Evolutionary conservation across 768 basidiomycete genomes (phyloP), one percentile per base, ranked within the genome.

Genomic region (Suillus bovinus): DNA sequence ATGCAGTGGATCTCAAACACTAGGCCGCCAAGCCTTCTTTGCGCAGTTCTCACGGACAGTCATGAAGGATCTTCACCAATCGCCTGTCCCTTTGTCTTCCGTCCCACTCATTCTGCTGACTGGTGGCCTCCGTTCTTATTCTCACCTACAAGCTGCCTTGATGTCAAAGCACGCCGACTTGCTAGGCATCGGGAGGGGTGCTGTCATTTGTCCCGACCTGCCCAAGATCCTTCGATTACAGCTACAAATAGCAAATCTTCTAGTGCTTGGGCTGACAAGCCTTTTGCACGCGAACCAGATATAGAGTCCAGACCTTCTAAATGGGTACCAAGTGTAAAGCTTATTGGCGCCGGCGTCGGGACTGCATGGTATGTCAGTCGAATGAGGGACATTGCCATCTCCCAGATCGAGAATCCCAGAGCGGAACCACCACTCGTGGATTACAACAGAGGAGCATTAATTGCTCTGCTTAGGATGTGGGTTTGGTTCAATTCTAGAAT

Each of bases 81-180:
- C 76, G 1, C 67, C 70, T 13, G 60, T 66, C 10, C 64, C 69
- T 10, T 39, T 62, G 7, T 59, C 68, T 9, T 69, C 72, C 1
- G 68, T 73, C 3, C 91, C 93, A 1, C 77, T 90, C 8, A 79
- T 95, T 65, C 77, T 95, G 33, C 82, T 96, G 31, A 95, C 94
- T 0, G 94, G 94, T 33, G 93, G 92, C 27, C 82, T 96, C 44
- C 78, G 82, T 27, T 85, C 87, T 0, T 83, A 85, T 17, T 74
- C 80, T 0, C 80, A 84, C 34, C 77, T 94, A 42, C 73, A 79
- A 13, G 71, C 76, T 17, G 89, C 84, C 1, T 79, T 93, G 17
- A 65, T 69, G 0, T 74, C 81, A 10, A 74, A 74, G 6, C 85
- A 93, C 62, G 84, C 92, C 0, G 82, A 96, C 71, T 78, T 95